These are phyloP conservation scores for Linnemannia elongata DNA, from an alignment of 192 early-diverging fungal species.

Conservation along the genomic window DNA sequence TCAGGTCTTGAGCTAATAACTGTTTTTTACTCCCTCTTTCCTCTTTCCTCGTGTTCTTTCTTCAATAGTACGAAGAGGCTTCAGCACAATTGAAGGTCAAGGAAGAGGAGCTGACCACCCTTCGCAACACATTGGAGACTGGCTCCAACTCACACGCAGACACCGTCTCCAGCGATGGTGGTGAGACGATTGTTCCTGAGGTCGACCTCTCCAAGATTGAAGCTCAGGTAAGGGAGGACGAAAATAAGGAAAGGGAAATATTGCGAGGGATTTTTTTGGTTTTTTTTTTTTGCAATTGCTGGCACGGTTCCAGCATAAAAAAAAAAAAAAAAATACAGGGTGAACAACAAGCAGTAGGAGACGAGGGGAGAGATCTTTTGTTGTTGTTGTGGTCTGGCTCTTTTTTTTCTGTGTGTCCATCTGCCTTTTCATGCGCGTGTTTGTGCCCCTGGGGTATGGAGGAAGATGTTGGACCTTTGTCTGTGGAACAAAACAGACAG, in stretches of 20 bases:
- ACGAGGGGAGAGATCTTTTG: not conserved
- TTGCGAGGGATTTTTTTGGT: conserved; percentile 6
- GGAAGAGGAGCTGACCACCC: conserved; percentile 42
- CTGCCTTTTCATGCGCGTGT: conserved; percentile 1
- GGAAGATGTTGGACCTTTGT: not conserved
- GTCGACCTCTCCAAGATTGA: conserved; percentile 55
- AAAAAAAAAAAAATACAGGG: not conserved
- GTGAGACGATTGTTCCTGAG: conserved; percentile 52
- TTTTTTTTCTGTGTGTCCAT: not conserved
- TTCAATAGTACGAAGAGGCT: conserved; percentile 41
- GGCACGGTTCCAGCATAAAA: not conserved
- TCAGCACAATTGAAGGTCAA: conserved; percentile 32
- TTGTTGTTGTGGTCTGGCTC: not conserved
- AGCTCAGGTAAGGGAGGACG: conserved; percentile 33
- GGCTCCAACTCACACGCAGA: conserved; percentile 39
- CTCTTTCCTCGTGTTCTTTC: not conserved
- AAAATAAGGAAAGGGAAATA: not conserved
- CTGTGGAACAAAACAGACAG: not conserved
- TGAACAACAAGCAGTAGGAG: not conserved
- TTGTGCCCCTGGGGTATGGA: conserved; percentile 8
- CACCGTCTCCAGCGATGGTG: conserved; percentile 54
- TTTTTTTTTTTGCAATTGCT: conserved; percentile 6
- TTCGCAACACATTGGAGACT: conserved; percentile 34
- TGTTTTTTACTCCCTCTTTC: not conserved
- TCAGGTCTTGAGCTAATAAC: conserved; percentile 11